These are phyloP conservation scores for Aspergillus neotritici DNA, from an alignment of 2,329 filamentous ascomycete genomes.

Conservation along the genomic window DNA sequence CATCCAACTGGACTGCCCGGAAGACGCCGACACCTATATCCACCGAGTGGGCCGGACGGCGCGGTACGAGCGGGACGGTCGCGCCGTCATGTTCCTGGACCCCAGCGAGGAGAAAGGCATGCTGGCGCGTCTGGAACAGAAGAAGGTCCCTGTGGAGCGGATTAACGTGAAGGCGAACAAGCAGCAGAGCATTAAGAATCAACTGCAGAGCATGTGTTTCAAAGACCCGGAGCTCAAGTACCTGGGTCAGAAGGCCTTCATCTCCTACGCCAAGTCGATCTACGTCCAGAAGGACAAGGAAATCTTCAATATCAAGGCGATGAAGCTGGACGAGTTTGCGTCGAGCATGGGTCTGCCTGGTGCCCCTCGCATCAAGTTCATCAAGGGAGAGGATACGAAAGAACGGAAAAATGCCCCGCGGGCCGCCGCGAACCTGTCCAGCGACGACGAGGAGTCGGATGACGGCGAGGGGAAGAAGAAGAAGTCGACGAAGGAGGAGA, in stretches of 20 bases:
- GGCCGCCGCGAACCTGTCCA: conserved; percentile 55
- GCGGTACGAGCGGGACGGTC: conserved; percentile 81
- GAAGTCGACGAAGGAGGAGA: conserved; percentile 57
- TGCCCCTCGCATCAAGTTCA: conserved; percentile 85
- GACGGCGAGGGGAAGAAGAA: conserved; percentile 44
- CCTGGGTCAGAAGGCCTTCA: conserved; percentile 90
- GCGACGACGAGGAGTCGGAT: conserved; percentile 49
- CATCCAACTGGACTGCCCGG: conserved; percentile 94
- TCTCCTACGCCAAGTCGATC: conserved; percentile 79
- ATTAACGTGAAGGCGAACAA: conserved; percentile 88
- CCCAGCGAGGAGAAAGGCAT: conserved; percentile 92
- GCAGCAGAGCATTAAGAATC: conserved; percentile 75
- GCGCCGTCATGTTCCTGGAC: conserved; percentile 84
- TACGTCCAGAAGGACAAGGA: conserved; percentile 88
- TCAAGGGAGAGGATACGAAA: conserved; percentile 84
- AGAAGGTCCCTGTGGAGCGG: conserved; percentile 80
- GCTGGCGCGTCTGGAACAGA: conserved; percentile 74
- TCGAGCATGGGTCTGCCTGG: conserved; percentile 82
- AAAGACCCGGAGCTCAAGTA: conserved; percentile 92
- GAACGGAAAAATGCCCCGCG: conserved; percentile 80
- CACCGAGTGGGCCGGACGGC: conserved; percentile 92
- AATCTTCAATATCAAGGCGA: conserved; percentile 74
- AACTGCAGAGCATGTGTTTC: conserved; percentile 92
- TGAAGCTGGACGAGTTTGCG: conserved; percentile 82
- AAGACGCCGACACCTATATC: conserved; percentile 96